Evolutionary conservation across 148 eudicot genomes (phyloP).

Genomic region (Spergularia bocconei): DNA sequence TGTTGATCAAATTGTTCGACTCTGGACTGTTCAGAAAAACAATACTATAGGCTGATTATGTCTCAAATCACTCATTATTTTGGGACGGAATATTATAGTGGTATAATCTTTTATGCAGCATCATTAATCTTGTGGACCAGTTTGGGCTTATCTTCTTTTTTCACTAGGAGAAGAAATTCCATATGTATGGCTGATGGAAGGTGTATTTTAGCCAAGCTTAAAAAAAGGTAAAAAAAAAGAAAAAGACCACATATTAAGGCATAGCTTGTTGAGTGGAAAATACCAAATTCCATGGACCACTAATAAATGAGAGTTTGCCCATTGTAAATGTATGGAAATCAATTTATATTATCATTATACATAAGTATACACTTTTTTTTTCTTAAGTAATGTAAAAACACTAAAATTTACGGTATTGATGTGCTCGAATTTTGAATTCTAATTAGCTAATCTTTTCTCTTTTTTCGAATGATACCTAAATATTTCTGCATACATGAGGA

Average conservation of each 20-base stretch:
- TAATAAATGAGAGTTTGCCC: background rate
- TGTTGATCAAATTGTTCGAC: background rate
- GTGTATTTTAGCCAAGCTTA: slow-evolving; percentile 6
- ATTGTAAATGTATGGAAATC: background rate
- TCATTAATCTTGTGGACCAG: slow-evolving; percentile 32
- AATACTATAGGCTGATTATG: slow-evolving; percentile 2
- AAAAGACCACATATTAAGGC: background rate
- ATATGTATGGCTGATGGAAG: slow-evolving; percentile 21
- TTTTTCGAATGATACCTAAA: too few relatives aligned
- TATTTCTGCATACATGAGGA: too few relatives aligned
- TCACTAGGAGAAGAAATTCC: slow-evolving; percentile 20
- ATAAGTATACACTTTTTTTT: too few relatives aligned
- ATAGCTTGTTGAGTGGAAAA: background rate
- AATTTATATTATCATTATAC: too few relatives aligned
- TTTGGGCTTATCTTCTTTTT: slow-evolving; percentile 14
- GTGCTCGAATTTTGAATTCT: too few relatives aligned
- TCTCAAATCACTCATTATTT: slow-evolving; percentile 12
- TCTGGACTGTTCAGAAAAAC: slow-evolving; percentile 1
- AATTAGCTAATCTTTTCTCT: too few relatives aligned
- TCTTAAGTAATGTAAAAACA: too few relatives aligned
- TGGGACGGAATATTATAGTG: slow-evolving; percentile 19
- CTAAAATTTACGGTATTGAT: too few relatives aligned
- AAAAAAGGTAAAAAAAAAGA: background rate
- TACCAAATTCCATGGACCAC: slow-evolving; percentile 17
- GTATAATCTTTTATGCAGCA: slow-evolving; percentile 21